phyloP scores from a whole-genome alignment of 2,329 filamentous ascomycete species.

The Aureobasidium pullulans region DNA sequence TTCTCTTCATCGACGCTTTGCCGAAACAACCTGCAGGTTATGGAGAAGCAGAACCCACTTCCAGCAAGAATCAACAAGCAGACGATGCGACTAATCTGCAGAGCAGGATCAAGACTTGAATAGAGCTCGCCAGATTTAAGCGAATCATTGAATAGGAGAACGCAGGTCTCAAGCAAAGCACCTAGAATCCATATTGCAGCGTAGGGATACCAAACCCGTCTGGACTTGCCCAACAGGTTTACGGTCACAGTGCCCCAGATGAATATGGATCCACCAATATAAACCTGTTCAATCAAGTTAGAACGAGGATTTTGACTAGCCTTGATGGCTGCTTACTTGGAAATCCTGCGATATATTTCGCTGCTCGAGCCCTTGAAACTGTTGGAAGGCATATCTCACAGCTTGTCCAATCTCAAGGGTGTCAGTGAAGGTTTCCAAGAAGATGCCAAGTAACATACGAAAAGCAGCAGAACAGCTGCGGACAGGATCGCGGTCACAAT shows the following conservation, averaged over 20 bases:
- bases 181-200: constrained; percentile 21
- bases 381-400: background rate
- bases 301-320: background rate
- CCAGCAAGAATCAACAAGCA: constrained; percentile 16
- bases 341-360: background rate
- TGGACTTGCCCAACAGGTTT: background rate
- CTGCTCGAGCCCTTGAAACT: constrained; percentile 1
- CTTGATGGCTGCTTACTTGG: background rate
- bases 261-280: constrained; percentile 6
- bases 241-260: constrained; percentile 3
- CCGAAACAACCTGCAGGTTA: background rate
- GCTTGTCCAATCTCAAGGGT: background rate
- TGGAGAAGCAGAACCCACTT: background rate
- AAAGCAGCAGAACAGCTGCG: background rate
- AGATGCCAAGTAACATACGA: background rate
- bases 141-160: constrained; percentile 17
- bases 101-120: constrained; percentile 12
- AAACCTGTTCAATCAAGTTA: background rate
- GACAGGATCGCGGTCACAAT: background rate
- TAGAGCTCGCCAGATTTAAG: constrained; percentile 3
- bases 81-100: constrained; percentile 17
- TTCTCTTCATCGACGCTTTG: background rate
- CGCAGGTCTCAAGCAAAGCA: constrained; percentile 19
- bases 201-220: constrained; percentile 24
- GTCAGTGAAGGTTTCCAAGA: background rate